phyloP scores from a whole-genome alignment of 2,329 filamentous ascomycete species.

The Diplodia sapinea region DNA sequence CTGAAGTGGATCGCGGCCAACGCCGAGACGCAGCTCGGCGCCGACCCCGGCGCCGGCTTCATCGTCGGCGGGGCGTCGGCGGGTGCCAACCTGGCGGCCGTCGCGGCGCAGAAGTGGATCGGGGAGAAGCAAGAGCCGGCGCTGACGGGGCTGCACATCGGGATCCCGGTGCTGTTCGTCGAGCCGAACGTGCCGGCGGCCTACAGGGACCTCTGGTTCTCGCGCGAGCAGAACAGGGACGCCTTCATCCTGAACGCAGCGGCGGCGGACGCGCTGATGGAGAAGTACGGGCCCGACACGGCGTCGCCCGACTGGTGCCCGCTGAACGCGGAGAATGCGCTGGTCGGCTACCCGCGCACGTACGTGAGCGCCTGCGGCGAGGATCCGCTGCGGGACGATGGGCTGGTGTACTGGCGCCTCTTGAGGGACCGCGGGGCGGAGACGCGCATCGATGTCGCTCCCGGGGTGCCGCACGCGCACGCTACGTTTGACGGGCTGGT shows the following conservation, averaged over 20 bases:
- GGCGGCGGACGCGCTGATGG: background rate
- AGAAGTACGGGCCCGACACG: slow-evolving; percentile 7
- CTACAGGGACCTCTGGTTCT: slow-evolving; percentile 3
- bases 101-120: slow-evolving; percentile 15
- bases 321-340: background rate
- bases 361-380: slow-evolving; percentile 30
- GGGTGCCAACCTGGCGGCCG: slow-evolving; percentile 6
- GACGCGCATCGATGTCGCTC: slow-evolving; percentile 32
- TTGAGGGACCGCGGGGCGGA: slow-evolving; percentile 31
- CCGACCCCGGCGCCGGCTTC: slow-evolving; percentile 12
- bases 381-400: slow-evolving; percentile 33
- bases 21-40: background rate
- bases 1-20: slow-evolving; percentile 40
- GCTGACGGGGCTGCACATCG: slow-evolving; percentile 6
- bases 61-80: background rate
- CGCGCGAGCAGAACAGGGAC: slow-evolving; percentile 17
- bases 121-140: background rate
- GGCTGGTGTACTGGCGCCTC: slow-evolving; percentile 30
- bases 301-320: slow-evolving; percentile 1
- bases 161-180: background rate
- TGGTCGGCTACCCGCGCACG: slow-evolving; percentile 15
- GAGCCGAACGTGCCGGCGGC: background rate
- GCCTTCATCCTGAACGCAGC: slow-evolving; percentile 5
- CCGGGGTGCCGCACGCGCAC: slow-evolving; percentile 31
- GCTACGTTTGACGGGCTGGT: background rate